Conservation (phyloP, 192 early-diverging fungal species). For the Coemansia sp. region DNA sequence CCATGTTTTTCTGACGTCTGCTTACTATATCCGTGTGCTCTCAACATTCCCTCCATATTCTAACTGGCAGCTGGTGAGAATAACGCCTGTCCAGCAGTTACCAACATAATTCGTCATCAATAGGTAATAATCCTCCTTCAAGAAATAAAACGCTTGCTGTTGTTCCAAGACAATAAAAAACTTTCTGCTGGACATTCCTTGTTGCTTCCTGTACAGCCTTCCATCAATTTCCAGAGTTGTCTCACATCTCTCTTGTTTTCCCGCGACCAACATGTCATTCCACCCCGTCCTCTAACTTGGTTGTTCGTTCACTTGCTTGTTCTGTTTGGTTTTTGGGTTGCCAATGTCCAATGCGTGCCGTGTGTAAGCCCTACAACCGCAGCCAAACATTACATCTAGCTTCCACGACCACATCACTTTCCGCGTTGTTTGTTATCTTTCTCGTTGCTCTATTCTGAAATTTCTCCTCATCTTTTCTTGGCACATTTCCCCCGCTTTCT, state of each 20-base stretch:
- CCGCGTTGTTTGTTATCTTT: background rate
- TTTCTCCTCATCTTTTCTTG: constrained; percentile 3
- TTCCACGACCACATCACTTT: background rate
- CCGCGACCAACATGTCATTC: too few relatives aligned
- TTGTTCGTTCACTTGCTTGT: background rate
- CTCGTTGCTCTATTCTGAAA: background rate
- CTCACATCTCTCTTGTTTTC: too few relatives aligned
- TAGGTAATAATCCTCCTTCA: background rate
- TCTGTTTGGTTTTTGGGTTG: background rate
- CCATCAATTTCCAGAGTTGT: too few relatives aligned
- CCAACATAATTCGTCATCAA: background rate
- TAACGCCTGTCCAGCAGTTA: background rate
- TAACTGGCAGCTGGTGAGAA: background rate
- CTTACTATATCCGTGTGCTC: background rate
- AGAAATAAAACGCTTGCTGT: too few relatives aligned
- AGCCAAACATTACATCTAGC: background rate
- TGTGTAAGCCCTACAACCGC: background rate
- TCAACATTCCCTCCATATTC: background rate
- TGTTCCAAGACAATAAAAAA: too few relatives aligned
- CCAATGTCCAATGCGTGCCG: background rate
- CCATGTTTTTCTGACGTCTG: background rate
- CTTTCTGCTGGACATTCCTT: too few relatives aligned
- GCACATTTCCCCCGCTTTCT: background rate
- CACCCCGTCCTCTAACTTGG: too few relatives aligned
- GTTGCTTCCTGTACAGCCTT: too few relatives aligned